These are phyloP conservation scores for Ploettnerulaceae sp. DNA, from an alignment of 2,329 filamentous ascomycete genomes.

Conservation along the genomic window DNA sequence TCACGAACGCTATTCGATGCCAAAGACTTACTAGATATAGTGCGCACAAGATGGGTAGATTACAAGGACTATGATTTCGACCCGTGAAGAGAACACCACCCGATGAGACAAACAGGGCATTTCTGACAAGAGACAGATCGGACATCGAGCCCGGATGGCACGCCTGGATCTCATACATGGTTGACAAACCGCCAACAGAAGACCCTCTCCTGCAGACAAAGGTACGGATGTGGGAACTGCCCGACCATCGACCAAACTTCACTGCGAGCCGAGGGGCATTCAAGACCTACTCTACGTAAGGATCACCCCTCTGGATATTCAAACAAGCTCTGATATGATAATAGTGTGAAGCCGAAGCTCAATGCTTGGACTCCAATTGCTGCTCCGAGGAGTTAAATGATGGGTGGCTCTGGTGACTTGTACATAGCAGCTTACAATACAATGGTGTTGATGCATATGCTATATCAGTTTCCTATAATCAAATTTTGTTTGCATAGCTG, in stretches of 20 bases:
- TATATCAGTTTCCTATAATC: too few species aligned
- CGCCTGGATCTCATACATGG: conserved; percentile 91
- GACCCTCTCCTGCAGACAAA: conserved; percentile 68
- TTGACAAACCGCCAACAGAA: conserved; percentile 77
- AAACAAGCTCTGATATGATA: conserved; percentile 10
- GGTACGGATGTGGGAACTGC: conserved; percentile 70
- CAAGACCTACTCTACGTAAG: conserved; percentile 94
- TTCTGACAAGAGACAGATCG: conserved; percentile 38
- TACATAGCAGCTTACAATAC: too few species aligned
- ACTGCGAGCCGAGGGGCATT: conserved; percentile 75
- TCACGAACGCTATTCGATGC: not conserved
- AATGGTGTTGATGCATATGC: too few species aligned
- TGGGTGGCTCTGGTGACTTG: conserved; percentile 6
- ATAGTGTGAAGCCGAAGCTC: conserved; percentile 51
- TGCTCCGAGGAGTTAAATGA: conserved; percentile 25
- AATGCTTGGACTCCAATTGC: conserved; percentile 46
- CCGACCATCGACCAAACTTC: conserved; percentile 65
- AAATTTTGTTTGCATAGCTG: too few species aligned
- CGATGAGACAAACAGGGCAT: conserved; percentile 2
- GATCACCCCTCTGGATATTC: conserved; percentile 27
- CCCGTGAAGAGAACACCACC: conserved; percentile 46
- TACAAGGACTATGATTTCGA: conserved; percentile 86
- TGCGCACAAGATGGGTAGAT: conserved; percentile 95
- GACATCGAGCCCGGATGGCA: conserved; percentile 98
- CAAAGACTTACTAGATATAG: conserved; percentile 40